Evolutionary conservation across 2,329 filamentous ascomycete species (phyloP).

Genomic region (Emergomyces africanus): DNA sequence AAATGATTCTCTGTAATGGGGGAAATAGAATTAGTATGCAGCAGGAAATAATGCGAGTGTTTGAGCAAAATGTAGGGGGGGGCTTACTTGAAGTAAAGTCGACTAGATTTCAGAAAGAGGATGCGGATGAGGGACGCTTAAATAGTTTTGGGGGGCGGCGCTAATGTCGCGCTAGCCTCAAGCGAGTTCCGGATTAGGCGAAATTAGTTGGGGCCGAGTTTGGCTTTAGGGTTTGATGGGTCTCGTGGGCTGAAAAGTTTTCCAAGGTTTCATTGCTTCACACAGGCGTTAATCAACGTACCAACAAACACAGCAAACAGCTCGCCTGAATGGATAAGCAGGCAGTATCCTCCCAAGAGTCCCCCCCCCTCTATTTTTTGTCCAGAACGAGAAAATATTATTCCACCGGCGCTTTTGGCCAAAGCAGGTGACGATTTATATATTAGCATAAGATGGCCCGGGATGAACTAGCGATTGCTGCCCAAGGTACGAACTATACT

Average conservation of each 20-base stretch:
- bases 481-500: not conserved
- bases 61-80: constrained; percentile 1
- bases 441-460: not conserved
- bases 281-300: no score
- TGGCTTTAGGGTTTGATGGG: not conserved
- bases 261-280: no score
- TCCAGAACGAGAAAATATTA: no score
- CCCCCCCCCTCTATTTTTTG: not conserved
- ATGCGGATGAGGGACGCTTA: not conserved
- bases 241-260: not conserved
- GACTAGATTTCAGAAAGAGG: constrained; percentile 3
- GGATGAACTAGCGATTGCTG: not conserved
- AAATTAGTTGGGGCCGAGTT: not conserved
- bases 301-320: not conserved
- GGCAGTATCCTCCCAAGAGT: no score
- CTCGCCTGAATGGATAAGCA: no score
- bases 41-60: not conserved
- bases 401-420: not conserved
- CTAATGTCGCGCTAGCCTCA: not conserved
- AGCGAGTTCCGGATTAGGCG: not conserved
- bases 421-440: not conserved
- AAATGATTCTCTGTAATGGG: constrained; percentile 66
- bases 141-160: constrained; percentile 8
- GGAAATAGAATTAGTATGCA: constrained; percentile 7
- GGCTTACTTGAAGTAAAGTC: constrained; percentile 13